Evolutionary conservation across 1,139 yeast species (phyloP), one percentile per base, ranked within the genome.

Genomic region (Suhomyces bokatorum): DNA sequence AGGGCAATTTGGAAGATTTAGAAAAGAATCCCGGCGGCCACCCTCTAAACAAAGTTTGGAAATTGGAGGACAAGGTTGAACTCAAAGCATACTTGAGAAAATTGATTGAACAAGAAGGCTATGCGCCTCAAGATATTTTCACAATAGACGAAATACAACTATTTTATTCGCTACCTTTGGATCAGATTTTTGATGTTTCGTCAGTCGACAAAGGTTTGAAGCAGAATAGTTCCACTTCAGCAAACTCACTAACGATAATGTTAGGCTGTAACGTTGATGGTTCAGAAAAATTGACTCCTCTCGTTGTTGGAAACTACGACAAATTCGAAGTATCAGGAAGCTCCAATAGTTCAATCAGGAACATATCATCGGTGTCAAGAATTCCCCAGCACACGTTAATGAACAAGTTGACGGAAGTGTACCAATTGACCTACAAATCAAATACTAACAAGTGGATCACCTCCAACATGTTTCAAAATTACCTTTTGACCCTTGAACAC

Each of bases 371-470:
- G 12, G 40, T 52, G 9, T 57, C 55, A 16, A 14, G 42, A 13
- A 47, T 57, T 4, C 51, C 64, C 1, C 59, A 62, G 22, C 63
- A 62, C 11, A 51, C 57, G 4, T 53, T 73, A 22, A 66, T 69
- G 66, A 72, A 73, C 51, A 81, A 79, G 52, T 62, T 81, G 41
- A 75, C 82, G 0, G 76, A 75, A 38, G 69, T 69, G 29, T 80
- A 80, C 56, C 77, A 78, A 24, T 66, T 83, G 9, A 68, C 75
- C 17, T 82, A 81, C 60, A 81, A 80, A 52, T 78, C 83, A 42
- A 82, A 83, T 52, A 71, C 77, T 42, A 80, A 80, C 60, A 80
- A 81, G 47, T 81, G 87, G 86, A 67, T 83, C 32, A 82, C 87
- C 2, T 77, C 85, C n/a, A 77, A 81, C 32, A 66, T 81, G 63